These are phyloP conservation scores for Penicillium coffeae DNA, from an alignment of 495 filamentous ascomycete genomes.

Conservation along the genomic window DNA sequence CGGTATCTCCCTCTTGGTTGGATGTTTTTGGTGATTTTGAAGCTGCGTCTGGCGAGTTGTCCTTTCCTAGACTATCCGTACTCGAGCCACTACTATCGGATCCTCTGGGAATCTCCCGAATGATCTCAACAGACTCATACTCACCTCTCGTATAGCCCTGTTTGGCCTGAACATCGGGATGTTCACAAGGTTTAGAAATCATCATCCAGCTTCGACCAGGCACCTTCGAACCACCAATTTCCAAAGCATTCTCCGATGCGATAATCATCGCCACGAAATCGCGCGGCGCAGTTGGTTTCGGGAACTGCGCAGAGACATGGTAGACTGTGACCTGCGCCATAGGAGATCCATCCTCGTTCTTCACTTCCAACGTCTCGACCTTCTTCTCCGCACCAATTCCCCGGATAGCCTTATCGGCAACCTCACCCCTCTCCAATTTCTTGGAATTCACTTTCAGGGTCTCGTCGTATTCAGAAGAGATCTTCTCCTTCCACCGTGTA, in stretches of 20 bases:
- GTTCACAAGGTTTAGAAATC: slow-evolving; percentile 76
- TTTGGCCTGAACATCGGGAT: slow-evolving; percentile 64
- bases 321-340: slow-evolving; percentile 56
- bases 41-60: slow-evolving; percentile 14
- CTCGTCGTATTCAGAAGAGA: slow-evolving; percentile 50
- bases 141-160: slow-evolving; percentile 73
- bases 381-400: slow-evolving; percentile 78
- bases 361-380: slow-evolving; percentile 53
- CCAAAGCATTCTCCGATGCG: slow-evolving; percentile 40
- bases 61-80: neutral
- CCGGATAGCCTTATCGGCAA: slow-evolving; percentile 57
- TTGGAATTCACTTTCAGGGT: slow-evolving; percentile 54
- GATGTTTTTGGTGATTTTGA: slow-evolving; percentile 12
- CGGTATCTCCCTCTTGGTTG: slow-evolving; percentile 46
- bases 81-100: slow-evolving; percentile 4
- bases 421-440: slow-evolving; percentile 40
- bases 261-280: slow-evolving; percentile 82
- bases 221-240: slow-evolving; percentile 19
- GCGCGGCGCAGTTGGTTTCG: slow-evolving; percentile 78
- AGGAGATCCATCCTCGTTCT: slow-evolving; percentile 48
- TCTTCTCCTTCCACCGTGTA: slow-evolving; percentile 54
- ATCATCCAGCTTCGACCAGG: slow-evolving; percentile 69
- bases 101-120: slow-evolving; percentile 69
- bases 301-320: slow-evolving; percentile 83
- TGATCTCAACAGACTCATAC: slow-evolving; percentile 90